Base-by-base conservation (phyloP, 371 early-diverging fungal species). In the Circinella umbellata region DNA sequence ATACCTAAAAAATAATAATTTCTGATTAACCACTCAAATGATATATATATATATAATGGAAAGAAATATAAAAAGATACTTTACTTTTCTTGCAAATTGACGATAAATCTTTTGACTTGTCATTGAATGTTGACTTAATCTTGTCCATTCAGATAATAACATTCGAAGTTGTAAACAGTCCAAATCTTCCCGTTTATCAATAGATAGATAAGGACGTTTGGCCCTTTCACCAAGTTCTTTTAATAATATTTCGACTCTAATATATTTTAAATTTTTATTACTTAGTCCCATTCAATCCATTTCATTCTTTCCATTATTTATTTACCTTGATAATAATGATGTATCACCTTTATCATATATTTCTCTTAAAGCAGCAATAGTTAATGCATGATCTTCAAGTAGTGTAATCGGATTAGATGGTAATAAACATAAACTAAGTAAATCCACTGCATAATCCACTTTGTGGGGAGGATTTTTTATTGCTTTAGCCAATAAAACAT, bases 131-230 rank as follows among this genome's bases (percentile, higher is more conserved):
- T 93, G 88, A 75, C 89, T 95, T 47, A 95, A 74, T 49, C 93
- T 87, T 27, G 93, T 85, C 98, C 98, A 98, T 70, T 97, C 97
- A 9, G 87, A 82, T 72, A 94, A 92, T 61, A 91, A 48, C 55
- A 78, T 60, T 57, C 79, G 72, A n/a, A 76, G 27, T n/a, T 62
- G 61, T 35, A 81, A 57, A 13, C 72, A 69, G 55, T 76, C 73
- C 6, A 75, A 37, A 1, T 27, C 64, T 2, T 68, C 27, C 2
- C 27, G 15, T 18, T 71, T 64, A 27, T 76, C 70, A 6, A 71
- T 46, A 14, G 61, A 35, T 15, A 48, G 57, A 46, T 78, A 78
- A 1, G 55, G 42, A 9, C 47, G 63, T 17, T 72, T 66, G 27
- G 67, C 68, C 51, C 62, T 63, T 18, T 65, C 69, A n/a, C 70